Evolutionary conservation across 768 basidiomycete genomes (phyloP), one percentile per base, ranked within the genome.

Genomic region (Suillus weaverae): DNA sequence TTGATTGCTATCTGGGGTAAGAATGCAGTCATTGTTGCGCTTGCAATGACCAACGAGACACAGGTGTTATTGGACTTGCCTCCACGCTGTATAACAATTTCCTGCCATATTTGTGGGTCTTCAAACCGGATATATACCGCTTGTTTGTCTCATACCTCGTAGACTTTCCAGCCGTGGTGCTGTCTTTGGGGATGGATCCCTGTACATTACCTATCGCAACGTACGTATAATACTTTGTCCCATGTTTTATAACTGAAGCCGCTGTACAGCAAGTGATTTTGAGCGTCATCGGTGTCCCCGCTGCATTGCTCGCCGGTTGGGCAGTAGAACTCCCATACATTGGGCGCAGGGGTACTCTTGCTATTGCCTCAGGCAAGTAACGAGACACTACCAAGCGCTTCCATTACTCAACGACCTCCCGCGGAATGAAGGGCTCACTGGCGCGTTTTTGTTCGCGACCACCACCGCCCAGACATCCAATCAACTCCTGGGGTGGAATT

Each of bases 401-500:
- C 63, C 76, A 73, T 77, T 78, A 70, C 76, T 84, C 79, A 82
- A 82, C 77, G 77, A 82, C 77, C 73, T 66, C 75, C 57, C 71
- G 78, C 78, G 77, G 74, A 81, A 82, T 72, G 72, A 77, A 88
- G 86, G 83, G 72, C 81, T 92, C 70, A 92, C 91, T 13, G 91
- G 90, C 18, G 81, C 81, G 14, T 92, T 92, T 78, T 83, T 94
- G 54, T 88, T 90, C 70, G 87, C 82, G 67, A 87, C 84, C 38
- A 92, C 91, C 53, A 92, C 90, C n/a, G 84, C 91, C 36, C 82
- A 85, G 69, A 86, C 83, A 64, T 90, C 88, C 9, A 81, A 88
- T 65, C 81, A 84, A 33, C 81, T 92, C 48, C 80, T 93, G 32
- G 91, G 86, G 55, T 93, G 91, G 91, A 92, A 92, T 75, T 93